Base-by-base conservation (phyloP, 805 yeast genomes). In the Nakazawaea wickerhamii region DNA sequence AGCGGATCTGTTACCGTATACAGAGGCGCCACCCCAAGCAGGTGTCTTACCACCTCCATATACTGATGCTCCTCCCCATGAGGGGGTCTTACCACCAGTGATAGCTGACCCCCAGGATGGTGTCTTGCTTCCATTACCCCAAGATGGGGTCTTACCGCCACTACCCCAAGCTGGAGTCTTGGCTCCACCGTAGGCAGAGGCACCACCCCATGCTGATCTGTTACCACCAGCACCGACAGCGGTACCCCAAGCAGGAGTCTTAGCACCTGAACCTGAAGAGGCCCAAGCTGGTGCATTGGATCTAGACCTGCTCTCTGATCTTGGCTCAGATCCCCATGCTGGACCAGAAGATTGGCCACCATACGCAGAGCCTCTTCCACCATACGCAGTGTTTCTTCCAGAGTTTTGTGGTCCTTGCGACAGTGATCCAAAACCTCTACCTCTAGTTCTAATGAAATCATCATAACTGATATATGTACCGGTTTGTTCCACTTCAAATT, bases 401-500 rank as follows among this genome's bases (percentile, higher is more conserved):
- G 59, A 1, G 62, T 63, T 38, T 49, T 32, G 39, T 47, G 39
- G 45, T 37, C 26, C 48, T 22, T 30, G 36, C 23, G 33, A 31
- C 20, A 37, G 40, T n/a, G 46, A 47, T 22, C 46, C 53, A 9
- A 31, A 42, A 19, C 52, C 55, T 25, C 55, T 50, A 25, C 52
- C 52, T 44, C 59, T 55, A 38, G 65, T 76, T 31, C 81, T 86
- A 40, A 87, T 72, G 52, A 86, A 84, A 49, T 88, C 85, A 52
- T 84, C 82, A 58, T 86, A 88, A 15, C 95, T 83, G 32, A 84
- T 70, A 45, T 87, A 73, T 50, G 72, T 79, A 36, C 88, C 88
- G 40, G 75, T 67, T 44, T 77, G 80, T 38, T 84, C 76, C 43
- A 70, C 54, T 46, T 74, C 75, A 54, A 88, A 91, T 50, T 87